phyloP scores from a whole-genome alignment of 768 basidiomycete genomes.

The Boletus rex-veris region DNA sequence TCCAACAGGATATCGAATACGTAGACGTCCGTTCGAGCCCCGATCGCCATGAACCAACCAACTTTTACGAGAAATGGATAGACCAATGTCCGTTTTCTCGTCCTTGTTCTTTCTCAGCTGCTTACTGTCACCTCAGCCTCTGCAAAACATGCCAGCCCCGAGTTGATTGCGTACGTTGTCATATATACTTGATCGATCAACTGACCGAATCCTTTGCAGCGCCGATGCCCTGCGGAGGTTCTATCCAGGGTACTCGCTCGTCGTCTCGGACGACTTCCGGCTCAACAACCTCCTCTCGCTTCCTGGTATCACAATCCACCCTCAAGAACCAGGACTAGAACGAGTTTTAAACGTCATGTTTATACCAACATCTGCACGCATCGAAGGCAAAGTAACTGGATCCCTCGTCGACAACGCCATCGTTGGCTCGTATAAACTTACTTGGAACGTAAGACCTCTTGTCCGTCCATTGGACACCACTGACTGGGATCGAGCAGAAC shows the following conservation, averaged over 20 bases:
- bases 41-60: constrained; percentile 22
- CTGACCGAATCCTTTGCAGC: constrained; percentile 16
- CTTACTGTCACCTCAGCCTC: constrained; percentile 40
- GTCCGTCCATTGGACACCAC: background rate
- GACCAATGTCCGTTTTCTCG: constrained; percentile 41
- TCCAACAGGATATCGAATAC: constrained; percentile 24
- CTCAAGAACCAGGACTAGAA: constrained; percentile 46
- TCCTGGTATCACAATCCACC: constrained; percentile 45
- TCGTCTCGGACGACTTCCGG: constrained; percentile 46
- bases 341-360: constrained; percentile 50
- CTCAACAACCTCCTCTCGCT: constrained; percentile 48
- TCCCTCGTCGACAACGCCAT: constrained; percentile 47
- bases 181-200: background rate
- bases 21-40: constrained; percentile 16
- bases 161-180: constrained; percentile 43
- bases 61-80: constrained; percentile 51
- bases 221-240: constrained; percentile 50
- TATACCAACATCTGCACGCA: constrained; percentile 42
- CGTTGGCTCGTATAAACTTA: constrained; percentile 51
- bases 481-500: constrained; percentile 34
- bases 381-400: constrained; percentile 44
- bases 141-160: constrained; percentile 44
- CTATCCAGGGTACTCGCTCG: constrained; percentile 60
- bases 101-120: background rate
- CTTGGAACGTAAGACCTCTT: constrained; percentile 52